Evolutionary conservation across 306 rosid species (phyloP).

Genomic region (Cucumis cinereus): DNA sequence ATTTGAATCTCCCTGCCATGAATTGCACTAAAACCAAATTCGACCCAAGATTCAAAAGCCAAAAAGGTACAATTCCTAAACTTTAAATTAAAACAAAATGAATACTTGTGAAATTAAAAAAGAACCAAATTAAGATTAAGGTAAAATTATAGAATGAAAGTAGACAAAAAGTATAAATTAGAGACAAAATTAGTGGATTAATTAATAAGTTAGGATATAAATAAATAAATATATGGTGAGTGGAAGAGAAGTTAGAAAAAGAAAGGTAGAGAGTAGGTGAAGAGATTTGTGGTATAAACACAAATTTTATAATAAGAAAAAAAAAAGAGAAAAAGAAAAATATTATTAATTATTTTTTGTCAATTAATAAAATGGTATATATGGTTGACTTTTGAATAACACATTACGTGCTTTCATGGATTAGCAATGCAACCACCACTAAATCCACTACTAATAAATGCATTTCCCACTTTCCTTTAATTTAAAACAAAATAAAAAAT

Average conservation of each 20-base stretch:
- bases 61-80: too few relatives aligned
- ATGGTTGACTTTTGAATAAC: slow-evolving; percentile 24
- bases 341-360: background rate
- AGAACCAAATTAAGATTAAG: too few relatives aligned
- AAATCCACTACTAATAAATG: slow-evolving; percentile 3
- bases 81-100: too few relatives aligned
- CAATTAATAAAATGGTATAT: background rate
- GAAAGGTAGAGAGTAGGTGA: background rate
- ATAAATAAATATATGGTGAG: background rate
- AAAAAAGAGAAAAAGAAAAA: background rate
- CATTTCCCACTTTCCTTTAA: slow-evolving; percentile 11
- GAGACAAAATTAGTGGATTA: background rate
- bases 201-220: background rate
- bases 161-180: too few relatives aligned
- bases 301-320: background rate
- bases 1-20: too few relatives aligned
- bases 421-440: slow-evolving; percentile 15
- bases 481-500: too few relatives aligned
- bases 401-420: slow-evolving; percentile 55
- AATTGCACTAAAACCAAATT: too few relatives aligned
- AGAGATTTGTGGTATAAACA: background rate
- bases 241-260: background rate
- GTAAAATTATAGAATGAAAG: too few relatives aligned
- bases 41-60: too few relatives aligned
- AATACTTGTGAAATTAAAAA: too few relatives aligned